These are phyloP conservation scores for Turnera subulata DNA, from an alignment of 345 rosid species.

Conservation along the genomic window DNA sequence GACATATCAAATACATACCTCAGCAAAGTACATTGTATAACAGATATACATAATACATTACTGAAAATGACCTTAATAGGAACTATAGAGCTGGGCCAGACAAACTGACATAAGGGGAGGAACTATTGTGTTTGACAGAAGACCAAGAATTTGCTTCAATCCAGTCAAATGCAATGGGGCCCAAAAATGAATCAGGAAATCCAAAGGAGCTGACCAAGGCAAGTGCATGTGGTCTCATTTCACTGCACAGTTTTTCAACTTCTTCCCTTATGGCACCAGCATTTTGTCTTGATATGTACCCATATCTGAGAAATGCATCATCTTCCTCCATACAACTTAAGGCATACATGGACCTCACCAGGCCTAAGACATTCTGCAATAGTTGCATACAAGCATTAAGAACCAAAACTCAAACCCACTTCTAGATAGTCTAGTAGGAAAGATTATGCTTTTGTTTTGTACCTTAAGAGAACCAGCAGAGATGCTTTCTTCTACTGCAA, in stretches of 20 bases:
- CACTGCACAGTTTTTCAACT: constrained; percentile 59
- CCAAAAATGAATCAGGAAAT: constrained; percentile 68
- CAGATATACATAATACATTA: too few relatives aligned
- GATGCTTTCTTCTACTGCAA: constrained; percentile 50
- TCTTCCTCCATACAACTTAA: constrained; percentile 77
- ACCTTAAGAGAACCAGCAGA: constrained; percentile 64
- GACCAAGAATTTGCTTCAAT: constrained; percentile 82
- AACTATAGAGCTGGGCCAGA: too few relatives aligned
- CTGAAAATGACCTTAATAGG: too few relatives aligned
- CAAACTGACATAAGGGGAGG: too few relatives aligned
- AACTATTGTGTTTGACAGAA: constrained; percentile 42
- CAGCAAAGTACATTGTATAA: too few relatives aligned
- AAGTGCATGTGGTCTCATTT: constrained; percentile 77
- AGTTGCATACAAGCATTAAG: neutral
- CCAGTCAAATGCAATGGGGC: constrained; percentile 89
- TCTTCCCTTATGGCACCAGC: constrained; percentile 64
- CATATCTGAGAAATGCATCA: constrained; percentile 63
- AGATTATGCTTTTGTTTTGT: neutral
- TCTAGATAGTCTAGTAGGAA: neutral
- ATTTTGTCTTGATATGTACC: constrained; percentile 54
- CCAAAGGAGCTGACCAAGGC: constrained; percentile 73
- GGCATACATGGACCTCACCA: constrained; percentile 67
- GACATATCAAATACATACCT: too few relatives aligned
- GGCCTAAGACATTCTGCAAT: constrained; percentile 50
- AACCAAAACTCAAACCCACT: neutral